Conservation (phyloP, 2,329 filamentous ascomycete species). For the Grosmannia penicillata region DNA sequence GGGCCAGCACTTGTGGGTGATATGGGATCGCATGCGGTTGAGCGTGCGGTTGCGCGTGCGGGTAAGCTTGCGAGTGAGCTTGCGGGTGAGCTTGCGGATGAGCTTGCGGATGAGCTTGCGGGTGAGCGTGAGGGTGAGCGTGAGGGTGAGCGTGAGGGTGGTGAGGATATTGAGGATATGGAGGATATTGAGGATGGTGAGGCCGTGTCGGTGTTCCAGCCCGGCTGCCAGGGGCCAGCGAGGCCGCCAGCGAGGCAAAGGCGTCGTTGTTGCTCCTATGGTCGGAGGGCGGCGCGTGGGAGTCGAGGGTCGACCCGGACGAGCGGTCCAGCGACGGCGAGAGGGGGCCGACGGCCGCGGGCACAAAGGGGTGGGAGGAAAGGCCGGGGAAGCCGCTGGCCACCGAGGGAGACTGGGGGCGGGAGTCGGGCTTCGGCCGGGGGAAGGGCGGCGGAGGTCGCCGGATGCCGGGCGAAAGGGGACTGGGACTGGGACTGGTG, state of each 20-base stretch:
- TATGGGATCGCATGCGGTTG: too few species aligned
- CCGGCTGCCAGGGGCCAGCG: background rate
- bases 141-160: too few species aligned
- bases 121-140: background rate
- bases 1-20: too few species aligned
- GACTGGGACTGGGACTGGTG: constrained; percentile 8
- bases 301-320: constrained; percentile 5
- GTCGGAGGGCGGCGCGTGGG: constrained; percentile 5
- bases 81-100: too few species aligned
- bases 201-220: too few species aligned
- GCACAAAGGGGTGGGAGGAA: constrained; percentile 16
- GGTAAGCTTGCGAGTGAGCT: too few species aligned
- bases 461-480: background rate
- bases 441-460: constrained; percentile 7
- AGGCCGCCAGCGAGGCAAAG: background rate
- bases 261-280: constrained; percentile 7
- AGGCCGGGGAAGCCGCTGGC: constrained; percentile 16
- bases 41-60: too few species aligned
- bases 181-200: too few species aligned
- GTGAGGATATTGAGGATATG: too few species aligned
- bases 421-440: constrained; percentile 3
- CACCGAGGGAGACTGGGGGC: constrained; percentile 10
- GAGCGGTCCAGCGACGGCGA: constrained; percentile 3
- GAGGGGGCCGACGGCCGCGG: too few species aligned
- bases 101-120: too few species aligned